phyloP scores from a whole-genome alignment of 2,329 filamentous ascomycete genomes.

The Dichotomopilus funicola region DNA sequence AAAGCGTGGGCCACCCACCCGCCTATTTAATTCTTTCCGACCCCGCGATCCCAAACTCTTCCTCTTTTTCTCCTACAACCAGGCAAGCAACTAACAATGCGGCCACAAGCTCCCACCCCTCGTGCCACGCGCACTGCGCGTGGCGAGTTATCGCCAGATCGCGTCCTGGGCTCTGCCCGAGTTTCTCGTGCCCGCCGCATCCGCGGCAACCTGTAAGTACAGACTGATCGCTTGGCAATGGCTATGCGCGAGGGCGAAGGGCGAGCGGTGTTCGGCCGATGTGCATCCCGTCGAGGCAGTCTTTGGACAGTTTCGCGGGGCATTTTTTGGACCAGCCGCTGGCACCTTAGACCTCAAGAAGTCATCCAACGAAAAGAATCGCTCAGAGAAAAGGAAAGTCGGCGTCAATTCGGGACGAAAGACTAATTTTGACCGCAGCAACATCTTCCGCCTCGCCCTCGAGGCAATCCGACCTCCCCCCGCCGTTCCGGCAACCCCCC shows the following conservation, averaged over 20 bases:
- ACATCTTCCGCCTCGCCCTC: slow-evolving; percentile 6
- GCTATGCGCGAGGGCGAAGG: neutral
- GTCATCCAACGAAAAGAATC: neutral
- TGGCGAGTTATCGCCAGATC: slow-evolving; percentile 10
- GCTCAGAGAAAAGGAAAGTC: neutral
- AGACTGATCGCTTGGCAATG: neutral
- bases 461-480: neutral
- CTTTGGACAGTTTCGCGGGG: no score
- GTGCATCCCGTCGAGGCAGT: no score
- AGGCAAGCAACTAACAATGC: slow-evolving; percentile 18
- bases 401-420: neutral
- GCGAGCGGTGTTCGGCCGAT: no score
- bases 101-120: slow-evolving; percentile 17
- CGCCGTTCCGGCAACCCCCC: neutral
- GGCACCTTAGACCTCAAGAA: no score
- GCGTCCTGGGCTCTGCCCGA: slow-evolving; percentile 2
- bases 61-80: neutral
- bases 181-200: slow-evolving; percentile 5
- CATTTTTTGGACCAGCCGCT: no score
- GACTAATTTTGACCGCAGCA: neutral
- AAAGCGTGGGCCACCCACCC: neutral
- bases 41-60: neutral
- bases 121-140: slow-evolving; percentile 23
- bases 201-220: slow-evolving; percentile 7
- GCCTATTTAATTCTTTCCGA: neutral